phyloP scores from a whole-genome alignment of 352 stramenopile genomes.

The Globisporangium ultimum region DNA sequence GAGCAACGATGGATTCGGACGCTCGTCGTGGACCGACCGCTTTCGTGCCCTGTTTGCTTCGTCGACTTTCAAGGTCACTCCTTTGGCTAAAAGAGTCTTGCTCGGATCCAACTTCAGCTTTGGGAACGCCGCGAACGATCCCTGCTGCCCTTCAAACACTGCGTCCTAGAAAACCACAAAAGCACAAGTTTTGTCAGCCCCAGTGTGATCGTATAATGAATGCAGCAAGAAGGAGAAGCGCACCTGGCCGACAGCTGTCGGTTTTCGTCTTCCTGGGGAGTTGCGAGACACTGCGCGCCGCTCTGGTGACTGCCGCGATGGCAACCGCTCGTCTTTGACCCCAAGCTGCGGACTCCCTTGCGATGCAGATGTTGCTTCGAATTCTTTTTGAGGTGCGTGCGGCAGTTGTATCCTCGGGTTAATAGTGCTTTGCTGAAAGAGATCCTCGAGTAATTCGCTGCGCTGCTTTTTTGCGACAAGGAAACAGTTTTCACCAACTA shows the following conservation, averaged over 20 bases:
- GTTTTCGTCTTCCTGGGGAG: background rate
- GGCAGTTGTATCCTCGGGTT: slow-evolving; percentile 41
- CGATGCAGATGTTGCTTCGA: background rate
- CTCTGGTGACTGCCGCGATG: background rate
- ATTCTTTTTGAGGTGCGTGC: background rate
- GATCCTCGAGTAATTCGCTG: slow-evolving; percentile 33
- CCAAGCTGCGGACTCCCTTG: background rate
- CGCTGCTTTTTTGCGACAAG: slow-evolving; percentile 39
- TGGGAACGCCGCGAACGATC: slow-evolving; percentile 39
- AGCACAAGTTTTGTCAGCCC: background rate
- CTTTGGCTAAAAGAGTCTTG: slow-evolving; percentile 39
- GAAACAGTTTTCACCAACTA: slow-evolving; percentile 55
- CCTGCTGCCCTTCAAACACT: slow-evolving; percentile 31
- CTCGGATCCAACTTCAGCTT: slow-evolving; percentile 37
- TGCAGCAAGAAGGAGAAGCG: background rate
- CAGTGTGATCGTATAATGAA: too few relatives aligned
- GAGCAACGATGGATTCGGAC: background rate
- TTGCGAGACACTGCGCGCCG: slow-evolving; percentile 1
- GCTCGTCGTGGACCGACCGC: background rate
- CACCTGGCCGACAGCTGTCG: background rate
- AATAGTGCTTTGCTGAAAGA: slow-evolving; percentile 28
- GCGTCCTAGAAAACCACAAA: slow-evolving; percentile 8
- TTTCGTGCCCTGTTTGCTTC: slow-evolving; percentile 5
- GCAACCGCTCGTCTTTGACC: slow-evolving; percentile 4
- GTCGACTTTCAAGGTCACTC: slow-evolving; percentile 35